Conservation (phyloP, 2,329 filamentous ascomycete genomes). For the Biscogniauxia sp. region DNA sequence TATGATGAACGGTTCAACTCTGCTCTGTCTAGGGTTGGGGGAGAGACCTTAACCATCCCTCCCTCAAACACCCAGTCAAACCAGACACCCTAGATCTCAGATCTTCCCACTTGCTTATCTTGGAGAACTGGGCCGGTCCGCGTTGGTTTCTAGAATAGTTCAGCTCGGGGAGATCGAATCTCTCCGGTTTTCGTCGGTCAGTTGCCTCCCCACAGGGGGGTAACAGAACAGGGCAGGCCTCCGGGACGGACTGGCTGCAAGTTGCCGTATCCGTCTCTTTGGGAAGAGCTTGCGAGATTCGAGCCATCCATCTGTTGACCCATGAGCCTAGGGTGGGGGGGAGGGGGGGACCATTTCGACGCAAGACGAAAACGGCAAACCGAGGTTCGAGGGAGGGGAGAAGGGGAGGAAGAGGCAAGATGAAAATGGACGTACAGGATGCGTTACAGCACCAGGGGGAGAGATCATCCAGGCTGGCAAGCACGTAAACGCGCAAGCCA, state of each 20-base stretch:
- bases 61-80: background rate
- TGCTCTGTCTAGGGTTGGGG: background rate
- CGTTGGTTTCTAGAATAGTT: background rate
- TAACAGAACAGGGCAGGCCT: background rate
- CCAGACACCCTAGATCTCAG: background rate
- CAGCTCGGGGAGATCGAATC: background rate
- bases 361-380: background rate
- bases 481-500: background rate
- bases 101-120: background rate
- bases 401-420: too few relatives aligned
- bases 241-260: background rate
- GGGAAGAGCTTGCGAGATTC: background rate
- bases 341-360: background rate
- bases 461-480: background rate
- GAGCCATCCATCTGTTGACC: background rate
- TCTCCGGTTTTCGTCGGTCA: background rate
- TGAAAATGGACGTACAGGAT: background rate
- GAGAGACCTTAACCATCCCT: background rate
- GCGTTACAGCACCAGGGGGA: background rate
- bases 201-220: background rate
- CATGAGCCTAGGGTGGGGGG: background rate
- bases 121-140: background rate
- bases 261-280: background rate
- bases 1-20: background rate
- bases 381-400: background rate